These are phyloP conservation scores for Moesziomyces parantarcticus DNA, from an alignment of 1,284 basidiomycete genomes.

Conservation along the genomic window DNA sequence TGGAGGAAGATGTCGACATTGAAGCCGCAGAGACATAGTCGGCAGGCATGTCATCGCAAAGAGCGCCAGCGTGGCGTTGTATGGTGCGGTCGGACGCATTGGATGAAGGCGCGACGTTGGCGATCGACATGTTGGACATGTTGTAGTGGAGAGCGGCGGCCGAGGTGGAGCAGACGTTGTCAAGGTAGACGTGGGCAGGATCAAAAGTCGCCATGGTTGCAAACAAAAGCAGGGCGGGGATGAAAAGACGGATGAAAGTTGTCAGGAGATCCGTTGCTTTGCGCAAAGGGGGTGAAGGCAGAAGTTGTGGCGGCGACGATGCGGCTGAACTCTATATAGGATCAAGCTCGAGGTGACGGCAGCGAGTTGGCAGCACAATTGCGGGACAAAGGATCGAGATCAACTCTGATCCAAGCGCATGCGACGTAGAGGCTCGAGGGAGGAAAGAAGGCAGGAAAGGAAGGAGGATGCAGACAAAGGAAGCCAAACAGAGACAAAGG, in stretches of 20 bases:
- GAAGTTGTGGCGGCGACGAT: conserved; percentile 7
- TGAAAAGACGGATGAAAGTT: background rate
- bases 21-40: conserved; percentile 3
- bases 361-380: background rate
- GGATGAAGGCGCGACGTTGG: conserved; percentile 15
- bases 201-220: conserved; percentile 19
- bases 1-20: conserved; percentile 2
- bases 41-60: conserved; percentile 1
- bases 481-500: too few relatives aligned
- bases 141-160: conserved; percentile 18
- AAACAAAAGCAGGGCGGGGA: background rate
- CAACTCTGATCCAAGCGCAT: conserved; percentile 12
- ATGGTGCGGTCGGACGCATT: background rate
- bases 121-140: conserved; percentile 37
- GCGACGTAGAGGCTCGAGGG: background rate
- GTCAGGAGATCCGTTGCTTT: conserved; percentile 13
- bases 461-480: conserved; percentile 1
- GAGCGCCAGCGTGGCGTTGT: background rate
- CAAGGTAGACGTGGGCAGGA: conserved; percentile 20
- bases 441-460: conserved; percentile 1
- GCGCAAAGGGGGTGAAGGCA: background rate
- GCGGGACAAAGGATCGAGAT: conserved; percentile 14
- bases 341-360: conserved; percentile 1
- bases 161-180: conserved; percentile 16
- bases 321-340: conserved; percentile 11